These are phyloP conservation scores for Calonectria naviculata DNA, from an alignment of 2,329 filamentous ascomycete genomes.

Conservation along the genomic window DNA sequence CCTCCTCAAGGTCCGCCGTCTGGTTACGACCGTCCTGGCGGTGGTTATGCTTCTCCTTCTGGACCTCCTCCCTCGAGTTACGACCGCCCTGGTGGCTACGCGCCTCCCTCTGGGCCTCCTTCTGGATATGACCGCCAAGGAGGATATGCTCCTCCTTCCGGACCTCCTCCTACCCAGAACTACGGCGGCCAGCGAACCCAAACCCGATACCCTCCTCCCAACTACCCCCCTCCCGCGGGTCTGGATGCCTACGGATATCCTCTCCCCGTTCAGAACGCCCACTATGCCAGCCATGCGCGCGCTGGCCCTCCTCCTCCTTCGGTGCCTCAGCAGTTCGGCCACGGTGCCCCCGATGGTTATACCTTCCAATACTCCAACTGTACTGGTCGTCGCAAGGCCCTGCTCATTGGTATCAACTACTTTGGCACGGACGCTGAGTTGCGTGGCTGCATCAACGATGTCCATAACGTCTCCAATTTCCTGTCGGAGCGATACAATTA, in stretches of 20 bases:
- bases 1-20: conserved; percentile 42
- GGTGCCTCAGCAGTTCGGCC: conserved; percentile 68
- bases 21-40: conserved; percentile 28
- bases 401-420: conserved; percentile 86
- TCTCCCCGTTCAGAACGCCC: conserved; percentile 47
- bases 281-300: conserved; percentile 42
- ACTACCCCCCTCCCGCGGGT: conserved; percentile 53
- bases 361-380: conserved; percentile 83
- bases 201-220: conserved; percentile 45
- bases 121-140: conserved; percentile 22
- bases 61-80: conserved; percentile 43
- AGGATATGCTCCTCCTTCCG: conserved; percentile 35
- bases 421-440: conserved; percentile 78
- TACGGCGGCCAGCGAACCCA: conserved; percentile 35
- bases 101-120: neutral
- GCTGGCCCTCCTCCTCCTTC: conserved; percentile 58
- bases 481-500: conserved; percentile 76
- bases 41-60: conserved; percentile 39
- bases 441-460: conserved; percentile 83
- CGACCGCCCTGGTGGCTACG: conserved; percentile 6
- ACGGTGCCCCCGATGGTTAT: conserved; percentile 75
- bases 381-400: conserved; percentile 77
- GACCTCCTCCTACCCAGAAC: conserved; percentile 32
- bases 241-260: conserved; percentile 62
- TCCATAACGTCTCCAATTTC: conserved; percentile 80